Percentiles rank a stretch among this genome's conserved stretches.
These are phyloP conservation scores for Leptosphaerulina australis DNA, from an alignment of 2,329 filamentous ascomycete species.

Conservation along the genomic window DNA sequence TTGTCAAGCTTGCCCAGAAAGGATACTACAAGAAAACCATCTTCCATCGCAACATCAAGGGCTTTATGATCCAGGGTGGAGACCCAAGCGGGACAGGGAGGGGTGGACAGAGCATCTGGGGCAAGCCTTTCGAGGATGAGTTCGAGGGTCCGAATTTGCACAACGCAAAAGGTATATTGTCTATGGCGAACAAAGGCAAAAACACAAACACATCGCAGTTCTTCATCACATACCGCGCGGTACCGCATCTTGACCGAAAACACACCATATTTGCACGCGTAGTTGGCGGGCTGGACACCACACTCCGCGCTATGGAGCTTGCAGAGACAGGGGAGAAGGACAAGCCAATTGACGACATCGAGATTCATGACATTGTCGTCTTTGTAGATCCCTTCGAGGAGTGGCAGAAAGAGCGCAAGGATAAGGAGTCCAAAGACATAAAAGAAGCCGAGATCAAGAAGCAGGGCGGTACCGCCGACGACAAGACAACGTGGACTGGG, in stretches of 20 bases:
- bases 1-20: conserved; percentile 82
- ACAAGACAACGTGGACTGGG: conserved; percentile 93
- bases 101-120: conserved; percentile 91
- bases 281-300: conserved; percentile 74
- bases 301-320: conserved; percentile 76
- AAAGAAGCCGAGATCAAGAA: conserved; percentile 68
- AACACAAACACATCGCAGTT: conserved; percentile 96
- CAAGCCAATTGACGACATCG: conserved; percentile 76
- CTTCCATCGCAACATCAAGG: conserved; percentile 93
- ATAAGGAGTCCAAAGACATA: conserved; percentile 64
- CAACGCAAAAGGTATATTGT: conserved; percentile 76
- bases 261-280: conserved; percentile 96
- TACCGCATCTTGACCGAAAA: conserved; percentile 87
- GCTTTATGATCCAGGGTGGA: conserved; percentile 98
- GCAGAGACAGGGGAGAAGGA: conserved; percentile 76
- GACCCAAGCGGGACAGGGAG: conserved; percentile 91
- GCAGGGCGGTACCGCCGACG: conserved; percentile 79
- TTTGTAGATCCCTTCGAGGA: conserved; percentile 96
- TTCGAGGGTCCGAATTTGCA: conserved; percentile 90
- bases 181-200: conserved; percentile 99
- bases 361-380: conserved; percentile 81
- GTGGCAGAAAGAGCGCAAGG: conserved; percentile 71
- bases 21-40: conserved; percentile 85
- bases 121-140: conserved; percentile 92
- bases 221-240: conserved; percentile 87